phyloP scores from a whole-genome alignment of 192 early-diverging fungal species.

The Coemansia sp. region DNA sequence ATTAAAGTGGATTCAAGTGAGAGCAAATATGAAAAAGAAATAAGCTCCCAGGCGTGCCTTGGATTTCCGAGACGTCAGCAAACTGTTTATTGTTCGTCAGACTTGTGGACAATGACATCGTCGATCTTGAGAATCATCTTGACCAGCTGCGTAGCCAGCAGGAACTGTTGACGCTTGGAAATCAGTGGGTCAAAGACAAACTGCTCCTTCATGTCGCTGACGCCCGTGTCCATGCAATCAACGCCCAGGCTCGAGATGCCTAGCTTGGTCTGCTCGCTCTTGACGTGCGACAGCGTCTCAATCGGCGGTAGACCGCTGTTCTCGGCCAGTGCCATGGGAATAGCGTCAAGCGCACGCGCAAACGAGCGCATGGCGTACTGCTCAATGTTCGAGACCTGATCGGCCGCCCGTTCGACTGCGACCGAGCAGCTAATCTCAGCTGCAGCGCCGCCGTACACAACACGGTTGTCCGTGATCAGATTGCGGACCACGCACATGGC shows the following conservation, averaged over 20 bases:
- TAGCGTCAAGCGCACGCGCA: slow-evolving; percentile 91
- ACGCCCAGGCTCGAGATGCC: slow-evolving; percentile 88
- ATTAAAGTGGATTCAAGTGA: no score
- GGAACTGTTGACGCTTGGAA: slow-evolving; percentile 97
- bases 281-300: slow-evolving; percentile 93
- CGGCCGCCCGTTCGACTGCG: slow-evolving; percentile 88
- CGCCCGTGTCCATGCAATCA: slow-evolving; percentile 91
- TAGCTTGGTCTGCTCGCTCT: slow-evolving; percentile 88
- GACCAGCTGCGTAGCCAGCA: slow-evolving; percentile 97
- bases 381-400: slow-evolving; percentile 86
- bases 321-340: slow-evolving; percentile 90
- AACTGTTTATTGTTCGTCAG: slow-evolving; percentile 28
- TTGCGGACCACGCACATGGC: slow-evolving; percentile 99
- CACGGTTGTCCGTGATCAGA: slow-evolving; percentile 93
- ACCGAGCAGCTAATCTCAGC: slow-evolving; percentile 97
- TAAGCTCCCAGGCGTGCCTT: no score
- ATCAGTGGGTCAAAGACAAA: slow-evolving; percentile 99
- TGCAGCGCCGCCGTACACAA: slow-evolving; percentile 98
- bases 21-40: no score
- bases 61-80: no score
- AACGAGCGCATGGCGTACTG: slow-evolving; percentile 99
- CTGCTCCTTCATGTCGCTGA: slow-evolving; percentile 97
- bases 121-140: slow-evolving; percentile 99
- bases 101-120: slow-evolving; percentile 69
- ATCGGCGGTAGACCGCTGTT: slow-evolving; percentile 98